phyloP scores from a whole-genome alignment of 805 yeast genomes.

The Wickerhamiella azymoides region DNA sequence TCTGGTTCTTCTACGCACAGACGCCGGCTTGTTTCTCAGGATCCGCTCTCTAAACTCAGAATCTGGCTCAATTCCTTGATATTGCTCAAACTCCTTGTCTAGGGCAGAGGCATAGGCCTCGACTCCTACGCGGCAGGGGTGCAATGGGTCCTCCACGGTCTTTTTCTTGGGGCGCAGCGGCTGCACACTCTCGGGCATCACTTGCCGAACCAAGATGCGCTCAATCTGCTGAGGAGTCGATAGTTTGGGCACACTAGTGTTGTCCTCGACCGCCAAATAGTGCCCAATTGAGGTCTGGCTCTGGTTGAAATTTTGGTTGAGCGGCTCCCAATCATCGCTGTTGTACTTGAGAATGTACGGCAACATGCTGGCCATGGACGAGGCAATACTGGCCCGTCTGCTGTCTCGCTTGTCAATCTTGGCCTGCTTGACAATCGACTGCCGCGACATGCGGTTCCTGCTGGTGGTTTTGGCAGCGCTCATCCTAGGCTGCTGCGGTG shows the following conservation, averaged over 20 bases:
- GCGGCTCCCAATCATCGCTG: not conserved
- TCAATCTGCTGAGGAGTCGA: conserved; percentile 1
- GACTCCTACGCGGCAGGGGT: not conserved
- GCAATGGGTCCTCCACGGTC: not conserved
- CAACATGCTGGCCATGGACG: conserved; percentile 1
- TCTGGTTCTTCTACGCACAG: not conserved
- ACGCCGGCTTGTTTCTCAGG: not conserved
- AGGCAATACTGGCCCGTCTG: not conserved
- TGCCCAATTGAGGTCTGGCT: not conserved
- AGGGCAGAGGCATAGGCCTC: not conserved
- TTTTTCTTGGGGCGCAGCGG: not conserved
- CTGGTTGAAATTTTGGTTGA: not conserved
- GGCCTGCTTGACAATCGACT: not conserved
- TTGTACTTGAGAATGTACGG: conserved; percentile 3
- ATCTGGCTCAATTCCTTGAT: conserved; percentile 5
- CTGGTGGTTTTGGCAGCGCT: too few relatives aligned
- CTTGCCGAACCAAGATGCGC: not conserved
- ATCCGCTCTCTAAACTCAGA: conserved; percentile 6
- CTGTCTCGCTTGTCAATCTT: not conserved
- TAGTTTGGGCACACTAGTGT: not conserved
- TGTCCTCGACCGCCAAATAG: not conserved
- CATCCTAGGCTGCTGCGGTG: too few relatives aligned
- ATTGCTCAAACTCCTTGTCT: conserved; percentile 1
- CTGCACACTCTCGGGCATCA: not conserved
- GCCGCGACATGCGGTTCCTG: not conserved